Evolutionary conservation across 2,329 filamentous ascomycete species (phyloP).

Genomic region (Sarocladium kiliense): DNA sequence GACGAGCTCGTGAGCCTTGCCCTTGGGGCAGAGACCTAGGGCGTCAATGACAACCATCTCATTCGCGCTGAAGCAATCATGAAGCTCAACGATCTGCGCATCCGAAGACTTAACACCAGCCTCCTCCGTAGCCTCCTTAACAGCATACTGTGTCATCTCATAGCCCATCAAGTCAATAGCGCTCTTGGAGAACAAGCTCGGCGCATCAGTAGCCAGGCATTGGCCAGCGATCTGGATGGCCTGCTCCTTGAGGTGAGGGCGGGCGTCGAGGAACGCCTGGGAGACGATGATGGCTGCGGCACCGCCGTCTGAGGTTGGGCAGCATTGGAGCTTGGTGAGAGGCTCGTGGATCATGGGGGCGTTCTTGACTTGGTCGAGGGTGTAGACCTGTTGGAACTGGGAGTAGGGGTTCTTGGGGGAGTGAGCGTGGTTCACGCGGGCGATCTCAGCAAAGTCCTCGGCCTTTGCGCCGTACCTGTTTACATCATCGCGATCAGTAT

Average conservation of each 20-base stretch:
- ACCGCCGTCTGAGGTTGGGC: constrained; percentile 88
- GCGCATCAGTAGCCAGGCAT: constrained; percentile 77
- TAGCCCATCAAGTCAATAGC: constrained; percentile 87
- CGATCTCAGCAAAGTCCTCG: constrained; percentile 93
- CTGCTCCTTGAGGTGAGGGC: constrained; percentile 74
- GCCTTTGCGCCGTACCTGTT: constrained; percentile 71
- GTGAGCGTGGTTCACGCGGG: constrained; percentile 87
- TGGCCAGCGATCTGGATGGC: constrained; percentile 90
- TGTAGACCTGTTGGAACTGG: constrained; percentile 94
- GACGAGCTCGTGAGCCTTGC: constrained; percentile 90
- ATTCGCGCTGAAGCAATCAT: constrained; percentile 96
- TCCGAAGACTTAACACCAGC: constrained; percentile 65
- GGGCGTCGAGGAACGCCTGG: constrained; percentile 78
- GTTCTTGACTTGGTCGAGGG: constrained; percentile 72
- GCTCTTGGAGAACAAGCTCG: constrained; percentile 70
- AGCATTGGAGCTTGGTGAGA: constrained; percentile 97
- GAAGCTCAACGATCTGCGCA: constrained; percentile 81
- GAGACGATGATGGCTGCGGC: constrained; percentile 87
- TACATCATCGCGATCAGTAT: too few species aligned
- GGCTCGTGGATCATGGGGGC: constrained; percentile 77
- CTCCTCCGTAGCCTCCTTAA: constrained; percentile 64
- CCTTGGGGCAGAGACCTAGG: constrained; percentile 69
- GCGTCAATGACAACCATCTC: constrained; percentile 90
- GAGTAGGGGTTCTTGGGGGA: constrained; percentile 91
- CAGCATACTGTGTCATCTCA: constrained; percentile 74